Evolutionary conservation across 1,284 basidiomycete species (phyloP).

Genomic region (Pseudozyma tsukubaensis): DNA sequence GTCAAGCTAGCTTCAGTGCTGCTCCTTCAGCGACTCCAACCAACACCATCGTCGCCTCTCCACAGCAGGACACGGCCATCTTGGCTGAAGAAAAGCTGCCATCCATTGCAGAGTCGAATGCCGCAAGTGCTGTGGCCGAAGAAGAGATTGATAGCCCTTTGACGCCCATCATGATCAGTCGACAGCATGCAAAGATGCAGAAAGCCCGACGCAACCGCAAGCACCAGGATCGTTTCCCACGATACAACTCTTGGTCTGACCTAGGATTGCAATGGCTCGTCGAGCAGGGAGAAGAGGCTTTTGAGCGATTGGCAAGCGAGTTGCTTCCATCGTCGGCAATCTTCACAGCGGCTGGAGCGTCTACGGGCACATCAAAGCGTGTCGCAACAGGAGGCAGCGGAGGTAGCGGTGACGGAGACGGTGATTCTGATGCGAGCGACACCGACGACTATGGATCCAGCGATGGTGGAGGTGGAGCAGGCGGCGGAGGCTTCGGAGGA

Average conservation of each 20-base stretch:
- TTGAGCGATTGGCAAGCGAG: constrained; percentile 26
- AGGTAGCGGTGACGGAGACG: constrained; percentile 12
- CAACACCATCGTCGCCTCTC: not conserved
- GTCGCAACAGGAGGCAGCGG: constrained; percentile 14
- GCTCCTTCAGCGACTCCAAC: not conserved
- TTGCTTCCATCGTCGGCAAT: constrained; percentile 21
- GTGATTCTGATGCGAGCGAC: constrained; percentile 29
- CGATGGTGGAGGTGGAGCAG: constrained; percentile 49
- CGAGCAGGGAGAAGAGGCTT: constrained; percentile 28
- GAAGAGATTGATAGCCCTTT: not conserved
- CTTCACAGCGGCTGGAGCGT: constrained; percentile 21
- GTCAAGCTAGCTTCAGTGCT: no score
- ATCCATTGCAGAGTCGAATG: constrained; percentile 2
- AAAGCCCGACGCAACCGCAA: constrained; percentile 41
- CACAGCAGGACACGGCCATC: not conserved
- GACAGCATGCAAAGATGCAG: constrained; percentile 31
- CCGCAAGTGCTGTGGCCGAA: not conserved
- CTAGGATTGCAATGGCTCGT: constrained; percentile 35
- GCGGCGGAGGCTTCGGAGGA: constrained; percentile 29
- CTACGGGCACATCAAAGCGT: constrained; percentile 10
- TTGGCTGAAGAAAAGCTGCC: constrained; percentile 16
- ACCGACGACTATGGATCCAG: constrained; percentile 62
- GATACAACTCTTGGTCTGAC: constrained; percentile 40
- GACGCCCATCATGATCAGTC: constrained; percentile 4
- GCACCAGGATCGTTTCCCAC: constrained; percentile 33